Base-by-base conservation (phyloP, 176 grass and related monocot species). In the Oryza glaberrima region DNA sequence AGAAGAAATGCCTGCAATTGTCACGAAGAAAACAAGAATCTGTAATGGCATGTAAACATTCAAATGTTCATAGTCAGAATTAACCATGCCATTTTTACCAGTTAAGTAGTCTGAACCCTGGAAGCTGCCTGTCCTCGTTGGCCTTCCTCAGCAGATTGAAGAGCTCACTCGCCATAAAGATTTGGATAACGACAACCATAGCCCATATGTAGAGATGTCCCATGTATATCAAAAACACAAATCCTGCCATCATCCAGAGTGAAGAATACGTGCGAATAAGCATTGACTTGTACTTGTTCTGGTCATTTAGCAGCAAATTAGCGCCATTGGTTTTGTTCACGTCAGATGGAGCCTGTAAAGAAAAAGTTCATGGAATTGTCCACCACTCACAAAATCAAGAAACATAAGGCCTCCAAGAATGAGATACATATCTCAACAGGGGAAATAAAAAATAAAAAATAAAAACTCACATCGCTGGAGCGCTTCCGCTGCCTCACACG, bases 241-340 rank as follows among this genome's bases (percentile, higher is more conserved):
- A 91, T 35, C 89, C 87, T 0, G 58, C 91, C 73, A 97, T 92
- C 94, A 97, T 97, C 94, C 94, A 97, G 78, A 97, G 44, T 14
- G 94, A 88, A 38, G 94, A 97, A 83, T 97, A 91, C 32, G 94
- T 94, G 46, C 94, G 89, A 65, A 97, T 87, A 20, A 97, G 91
- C 94, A 97, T 97, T 11, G 89, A 97, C 81, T 90, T 97, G 89
- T 97, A 97, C 87, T 97, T 97, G 63, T 89, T 94, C 19, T 51
- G 79, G 76, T 97, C 94, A 80, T 97, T 90, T 30, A 91, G 81
- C 13, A 97, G 85, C 75, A 97, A 82, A 76, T 94, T 94, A 35
- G 84, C 17, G 13, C 77, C 89, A 78, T 83, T 89, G 64, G 69
- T 22, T 72, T 86, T 94, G 90, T 86, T 89, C 73, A 73, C 77